Conservation (phyloP, 2,329 filamentous ascomycete species). For the Cordyceps farinosa region DNA sequence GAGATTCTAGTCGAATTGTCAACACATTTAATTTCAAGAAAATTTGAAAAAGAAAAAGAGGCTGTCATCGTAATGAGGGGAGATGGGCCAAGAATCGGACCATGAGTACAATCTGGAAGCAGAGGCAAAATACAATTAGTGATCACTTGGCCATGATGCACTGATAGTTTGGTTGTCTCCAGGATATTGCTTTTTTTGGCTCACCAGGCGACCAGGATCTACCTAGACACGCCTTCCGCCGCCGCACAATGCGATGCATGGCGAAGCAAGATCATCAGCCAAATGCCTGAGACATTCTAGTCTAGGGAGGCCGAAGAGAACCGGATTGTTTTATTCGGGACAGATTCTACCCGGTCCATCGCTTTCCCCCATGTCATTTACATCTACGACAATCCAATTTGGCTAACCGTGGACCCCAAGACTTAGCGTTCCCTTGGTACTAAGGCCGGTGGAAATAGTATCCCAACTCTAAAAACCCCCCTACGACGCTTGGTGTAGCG, state of each 20-base stretch:
- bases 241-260: background rate
- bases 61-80: background rate
- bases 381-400: background rate
- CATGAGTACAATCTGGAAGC: background rate
- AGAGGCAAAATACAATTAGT: background rate
- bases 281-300: background rate
- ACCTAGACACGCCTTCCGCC: background rate
- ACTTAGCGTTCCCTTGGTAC: background rate
- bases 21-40: constrained; percentile 1
- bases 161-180: background rate
- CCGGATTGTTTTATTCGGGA: background rate
- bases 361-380: background rate
- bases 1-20: background rate
- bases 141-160: too few species aligned
- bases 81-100: background rate
- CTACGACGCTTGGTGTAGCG: too few species aligned
- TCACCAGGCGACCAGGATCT: background rate
- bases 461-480: background rate
- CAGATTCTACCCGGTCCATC: background rate
- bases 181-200: constrained; percentile 1
- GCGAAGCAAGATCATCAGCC: constrained; percentile 1
- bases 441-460: background rate
- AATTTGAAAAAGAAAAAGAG: background rate
- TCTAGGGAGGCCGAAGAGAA: background rate
- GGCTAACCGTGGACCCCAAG: background rate